Percentiles rank a stretch among this genome's conserved stretches.
Evolutionary conservation across 371 early-diverging fungal species (phyloP).

Genomic region (Mucor velutinosus): DNA sequence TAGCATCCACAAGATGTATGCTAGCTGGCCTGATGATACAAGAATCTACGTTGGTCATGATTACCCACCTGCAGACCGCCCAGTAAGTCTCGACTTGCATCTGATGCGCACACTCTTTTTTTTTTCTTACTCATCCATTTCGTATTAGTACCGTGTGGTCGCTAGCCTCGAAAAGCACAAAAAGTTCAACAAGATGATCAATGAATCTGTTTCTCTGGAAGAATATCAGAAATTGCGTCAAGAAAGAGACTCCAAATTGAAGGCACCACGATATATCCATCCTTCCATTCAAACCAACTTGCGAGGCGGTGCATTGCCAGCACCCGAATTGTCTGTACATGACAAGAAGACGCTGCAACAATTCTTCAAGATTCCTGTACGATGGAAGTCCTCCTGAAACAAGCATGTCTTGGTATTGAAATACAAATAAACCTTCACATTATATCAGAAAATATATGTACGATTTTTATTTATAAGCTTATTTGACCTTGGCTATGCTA

Average conservation of each 20-base stretch:
- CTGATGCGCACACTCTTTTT: too few species aligned
- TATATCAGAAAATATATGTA: background rate
- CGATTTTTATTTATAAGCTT: slow-evolving; percentile 15
- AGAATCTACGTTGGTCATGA: slow-evolving; percentile 52
- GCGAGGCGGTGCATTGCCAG: slow-evolving; percentile 27
- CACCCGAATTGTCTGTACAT: slow-evolving; percentile 22
- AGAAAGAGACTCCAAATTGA: slow-evolving; percentile 35
- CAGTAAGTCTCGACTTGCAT: slow-evolving; percentile 22
- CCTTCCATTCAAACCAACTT: slow-evolving; percentile 48
- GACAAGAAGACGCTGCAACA: slow-evolving; percentile 16
- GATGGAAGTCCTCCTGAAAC: background rate
- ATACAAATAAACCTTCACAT: background rate
- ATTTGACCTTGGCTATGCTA: slow-evolving; percentile 72
- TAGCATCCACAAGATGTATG: slow-evolving; percentile 47
- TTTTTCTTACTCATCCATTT: background rate
- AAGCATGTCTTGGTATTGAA: background rate
- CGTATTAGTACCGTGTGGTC: slow-evolving; percentile 35
- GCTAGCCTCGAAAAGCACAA: slow-evolving; percentile 35
- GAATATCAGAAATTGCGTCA: slow-evolving; percentile 34
- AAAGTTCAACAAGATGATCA: slow-evolving; percentile 42
- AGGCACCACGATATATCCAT: slow-evolving; percentile 46
- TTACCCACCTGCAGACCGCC: slow-evolving; percentile 38
- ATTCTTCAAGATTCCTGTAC: slow-evolving; percentile 29
- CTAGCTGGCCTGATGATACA: slow-evolving; percentile 46
- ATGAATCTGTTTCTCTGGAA: slow-evolving; percentile 23